Percentiles rank a stretch among this genome's conserved stretches.
Evolutionary conservation across 1,284 basidiomycete genomes (phyloP).

Genomic region (Puccinia triticina): DNA sequence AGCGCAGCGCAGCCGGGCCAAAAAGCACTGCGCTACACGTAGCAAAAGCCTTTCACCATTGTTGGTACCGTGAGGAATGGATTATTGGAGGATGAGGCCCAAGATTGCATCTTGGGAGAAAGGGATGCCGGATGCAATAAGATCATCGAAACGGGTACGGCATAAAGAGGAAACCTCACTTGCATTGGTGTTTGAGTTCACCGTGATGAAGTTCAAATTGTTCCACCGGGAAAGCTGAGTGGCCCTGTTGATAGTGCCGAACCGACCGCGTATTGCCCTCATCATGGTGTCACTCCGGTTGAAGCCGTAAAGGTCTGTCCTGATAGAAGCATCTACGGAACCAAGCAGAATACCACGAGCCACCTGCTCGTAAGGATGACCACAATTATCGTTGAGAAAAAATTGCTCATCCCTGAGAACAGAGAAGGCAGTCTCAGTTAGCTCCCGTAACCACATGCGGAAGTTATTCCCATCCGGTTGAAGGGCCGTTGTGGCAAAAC

Average conservation of each 20-base stretch:
- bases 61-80: not conserved
- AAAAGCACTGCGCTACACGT: too few species aligned
- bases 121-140: conserved; percentile 1
- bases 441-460: too few species aligned
- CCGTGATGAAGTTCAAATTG: not conserved
- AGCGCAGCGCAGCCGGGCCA: too few species aligned
- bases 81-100: not conserved
- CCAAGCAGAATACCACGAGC: not conserved
- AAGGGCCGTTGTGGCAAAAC: too few species aligned
- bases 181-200: not conserved
- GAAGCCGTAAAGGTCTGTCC: not conserved
- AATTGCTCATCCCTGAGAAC: too few species aligned
- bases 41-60: too few species aligned
- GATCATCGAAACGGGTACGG: not conserved
- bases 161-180: not conserved
- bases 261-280: not conserved
- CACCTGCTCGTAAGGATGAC: not conserved
- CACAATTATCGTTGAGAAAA: not conserved
- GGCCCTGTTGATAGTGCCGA: too few species aligned
- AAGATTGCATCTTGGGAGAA: not conserved
- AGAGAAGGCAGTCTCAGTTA: too few species aligned
- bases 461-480: too few species aligned
- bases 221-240: too few species aligned
- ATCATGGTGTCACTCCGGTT: too few species aligned
- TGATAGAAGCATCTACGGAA: not conserved